Conservation (phyloP, 768 basidiomycete genomes). For the Xerocomus potaroensis region DNA sequence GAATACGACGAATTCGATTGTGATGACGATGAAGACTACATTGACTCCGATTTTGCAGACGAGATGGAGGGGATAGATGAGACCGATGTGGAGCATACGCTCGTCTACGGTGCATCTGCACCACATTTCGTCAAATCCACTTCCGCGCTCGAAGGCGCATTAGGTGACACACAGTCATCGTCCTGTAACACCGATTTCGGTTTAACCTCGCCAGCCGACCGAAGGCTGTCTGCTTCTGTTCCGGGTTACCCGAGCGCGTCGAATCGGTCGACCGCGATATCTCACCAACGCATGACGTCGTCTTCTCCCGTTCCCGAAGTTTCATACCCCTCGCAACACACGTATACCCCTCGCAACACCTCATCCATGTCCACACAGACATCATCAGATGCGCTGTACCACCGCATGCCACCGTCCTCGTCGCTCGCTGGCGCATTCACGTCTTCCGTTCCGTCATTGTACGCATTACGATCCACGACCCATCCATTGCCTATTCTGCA, state of each 20-base stretch:
- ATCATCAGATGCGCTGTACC: slow-evolving; percentile 21
- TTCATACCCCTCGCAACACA: slow-evolving; percentile 18
- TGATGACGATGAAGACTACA: slow-evolving; percentile 30
- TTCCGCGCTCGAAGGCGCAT: slow-evolving; percentile 29
- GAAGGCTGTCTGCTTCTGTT: slow-evolving; percentile 30
- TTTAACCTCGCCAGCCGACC: slow-evolving; percentile 19
- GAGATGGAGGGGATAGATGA: slow-evolving; percentile 31
- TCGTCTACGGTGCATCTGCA: slow-evolving; percentile 19
- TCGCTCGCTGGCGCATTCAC: slow-evolving; percentile 28
- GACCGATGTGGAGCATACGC: slow-evolving; percentile 5
- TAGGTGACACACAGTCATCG: slow-evolving; percentile 22
- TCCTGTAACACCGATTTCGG: slow-evolving; percentile 9
- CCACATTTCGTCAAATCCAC: slow-evolving; percentile 29
- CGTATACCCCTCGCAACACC: slow-evolving; percentile 23
- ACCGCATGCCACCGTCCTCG: slow-evolving; percentile 18
- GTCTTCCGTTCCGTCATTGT: slow-evolving; percentile 11
- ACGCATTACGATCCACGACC: slow-evolving; percentile 13
- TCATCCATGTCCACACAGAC: slow-evolving; percentile 8
- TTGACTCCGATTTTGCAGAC: slow-evolving; percentile 31
- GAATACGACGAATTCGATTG: slow-evolving; percentile 32
- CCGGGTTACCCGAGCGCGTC: slow-evolving; percentile 29
- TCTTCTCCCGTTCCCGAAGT: slow-evolving; percentile 3
- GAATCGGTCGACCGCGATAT: slow-evolving; percentile 10
- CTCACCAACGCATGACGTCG: neutral
- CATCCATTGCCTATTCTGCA: slow-evolving; percentile 27